A percentile compares a stretch with the other conserved stretches of the same genome.
phyloP scores from a whole-genome alignment of 331 rosid species.

The Quercus lobata region DNA sequence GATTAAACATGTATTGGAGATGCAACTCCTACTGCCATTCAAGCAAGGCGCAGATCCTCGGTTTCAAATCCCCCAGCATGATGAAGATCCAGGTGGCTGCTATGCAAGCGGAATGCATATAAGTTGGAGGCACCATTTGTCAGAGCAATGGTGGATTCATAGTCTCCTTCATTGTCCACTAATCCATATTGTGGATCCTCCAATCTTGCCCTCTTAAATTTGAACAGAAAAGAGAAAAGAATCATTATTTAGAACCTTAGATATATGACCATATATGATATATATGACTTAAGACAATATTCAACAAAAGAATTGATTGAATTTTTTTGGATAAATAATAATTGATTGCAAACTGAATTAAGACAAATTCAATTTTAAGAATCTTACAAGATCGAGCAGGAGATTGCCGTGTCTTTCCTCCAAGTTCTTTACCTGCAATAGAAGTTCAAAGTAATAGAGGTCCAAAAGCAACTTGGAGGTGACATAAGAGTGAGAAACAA shows the following conservation, averaged over 20 bases:
- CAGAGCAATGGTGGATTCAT: conserved; percentile 43
- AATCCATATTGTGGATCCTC: conserved; percentile 62
- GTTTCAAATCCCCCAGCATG: conserved; percentile 25
- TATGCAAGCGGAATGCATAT: conserved; percentile 51
- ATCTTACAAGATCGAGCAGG: conserved; percentile 50
- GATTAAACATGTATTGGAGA: too few relatives aligned
- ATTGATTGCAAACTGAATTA: background rate
- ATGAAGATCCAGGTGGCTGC: conserved; percentile 29
- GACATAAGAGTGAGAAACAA: background rate
- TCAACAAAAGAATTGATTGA: background rate
- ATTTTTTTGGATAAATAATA: too few relatives aligned
- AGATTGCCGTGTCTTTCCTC: conserved; percentile 38
- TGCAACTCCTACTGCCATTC: background rate
- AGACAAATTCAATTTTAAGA: background rate
- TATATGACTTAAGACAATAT: background rate
- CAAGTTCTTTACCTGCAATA: conserved; percentile 54
- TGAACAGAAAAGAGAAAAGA: background rate
- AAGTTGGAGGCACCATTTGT: conserved; percentile 65
- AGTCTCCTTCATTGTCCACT: conserved; percentile 51
- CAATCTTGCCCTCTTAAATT: conserved; percentile 37
- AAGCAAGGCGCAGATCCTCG: conserved; percentile 49
- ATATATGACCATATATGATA: background rate
- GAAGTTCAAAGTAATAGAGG: background rate
- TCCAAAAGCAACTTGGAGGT: background rate
- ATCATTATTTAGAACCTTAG: background rate